Base-by-base conservation (phyloP, 495 filamentous ascomycete genomes). In the Aspergillus ellipticus region DNA sequence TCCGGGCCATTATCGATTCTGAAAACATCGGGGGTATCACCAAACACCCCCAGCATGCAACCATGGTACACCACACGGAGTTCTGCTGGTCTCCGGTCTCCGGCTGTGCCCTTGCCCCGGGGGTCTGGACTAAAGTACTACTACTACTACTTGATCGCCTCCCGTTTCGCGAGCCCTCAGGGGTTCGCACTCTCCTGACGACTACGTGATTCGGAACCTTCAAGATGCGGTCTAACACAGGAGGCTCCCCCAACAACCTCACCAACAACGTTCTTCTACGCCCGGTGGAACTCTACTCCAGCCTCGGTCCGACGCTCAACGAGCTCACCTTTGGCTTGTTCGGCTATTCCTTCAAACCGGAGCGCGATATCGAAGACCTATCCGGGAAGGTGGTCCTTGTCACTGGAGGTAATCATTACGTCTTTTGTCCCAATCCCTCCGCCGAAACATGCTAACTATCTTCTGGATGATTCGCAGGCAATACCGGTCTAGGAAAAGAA, bases 401-500 rank as follows among this genome's bases (percentile, higher is more conserved):
- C 16, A 89, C 85, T 16, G 85, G 82, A 35, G 83, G 83, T 83
- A 63, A 45, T 62, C 52, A n/a, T n/a, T n/a, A n/a, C n/a, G 24
- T 20, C 28, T 47, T 58, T 31, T 51, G 16, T 5, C 7, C 35
- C 19, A 6, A 42, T 19, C 7, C n/a, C 5, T 24, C 17, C 20
- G 21, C 16, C 15, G 4, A 20, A 8, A 15, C 6, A 33, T 47
- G 17, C 45, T 62, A 52, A 57, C 20, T n/a, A 7, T 8, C 47
- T 11, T 16, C 26, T 11, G 7, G 19, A 5, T n/a, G 35, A 53
- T 10, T 54, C 54, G 21, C 50, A 85, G 85, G 85, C 31, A 90
- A 84, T 62, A 71, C 76, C 45, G 89, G 89, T 3, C 74, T 90
- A 4, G 87, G 87, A 56, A 80, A 80, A 66, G 81, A 85, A 59